Conservation (phyloP, 225 moss, liverwort and hornwort species). For the Asterella californica region DNA sequence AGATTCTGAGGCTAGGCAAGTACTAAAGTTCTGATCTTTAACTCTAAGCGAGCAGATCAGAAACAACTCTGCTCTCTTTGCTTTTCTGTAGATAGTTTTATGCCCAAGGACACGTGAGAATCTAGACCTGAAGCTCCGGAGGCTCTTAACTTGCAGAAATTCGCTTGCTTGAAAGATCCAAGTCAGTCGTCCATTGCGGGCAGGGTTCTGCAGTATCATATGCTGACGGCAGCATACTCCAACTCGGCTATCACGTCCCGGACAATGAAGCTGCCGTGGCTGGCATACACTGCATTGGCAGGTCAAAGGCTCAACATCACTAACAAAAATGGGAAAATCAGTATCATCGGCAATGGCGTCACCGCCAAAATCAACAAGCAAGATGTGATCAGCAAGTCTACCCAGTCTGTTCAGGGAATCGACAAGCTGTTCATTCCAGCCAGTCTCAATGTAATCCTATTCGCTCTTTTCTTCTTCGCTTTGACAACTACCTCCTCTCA, state of each 20-base stretch:
- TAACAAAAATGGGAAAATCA: constrained; percentile 11
- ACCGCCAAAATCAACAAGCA: constrained; percentile 19
- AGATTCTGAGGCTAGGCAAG: background rate
- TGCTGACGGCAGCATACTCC: constrained; percentile 27
- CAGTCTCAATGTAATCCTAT: constrained; percentile 2
- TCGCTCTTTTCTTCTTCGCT: background rate
- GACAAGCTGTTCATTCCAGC: constrained; percentile 27
- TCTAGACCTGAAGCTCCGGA: constrained; percentile 1
- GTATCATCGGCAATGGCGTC: constrained; percentile 16
- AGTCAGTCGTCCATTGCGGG: constrained; percentile 16
- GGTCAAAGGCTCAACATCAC: constrained; percentile 29
- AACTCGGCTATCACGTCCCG: constrained; percentile 7
- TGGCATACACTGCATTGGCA: constrained; percentile 29
- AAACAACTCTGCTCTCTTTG: background rate
- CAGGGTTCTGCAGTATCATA: constrained; percentile 25
- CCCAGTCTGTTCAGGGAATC: constrained; percentile 25
- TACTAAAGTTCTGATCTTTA: background rate
- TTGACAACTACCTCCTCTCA: background rate
- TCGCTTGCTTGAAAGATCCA: constrained; percentile 21
- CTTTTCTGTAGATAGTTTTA: background rate
- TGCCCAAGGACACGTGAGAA: background rate
- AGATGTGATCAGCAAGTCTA: constrained; percentile 19
- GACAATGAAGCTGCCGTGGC: constrained; percentile 13
- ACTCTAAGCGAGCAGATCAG: background rate
- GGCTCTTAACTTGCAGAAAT: constrained; percentile 21